These are phyloP conservation scores for Fusarium hostae DNA, from an alignment of 2,329 filamentous ascomycete genomes.

Conservation along the genomic window DNA sequence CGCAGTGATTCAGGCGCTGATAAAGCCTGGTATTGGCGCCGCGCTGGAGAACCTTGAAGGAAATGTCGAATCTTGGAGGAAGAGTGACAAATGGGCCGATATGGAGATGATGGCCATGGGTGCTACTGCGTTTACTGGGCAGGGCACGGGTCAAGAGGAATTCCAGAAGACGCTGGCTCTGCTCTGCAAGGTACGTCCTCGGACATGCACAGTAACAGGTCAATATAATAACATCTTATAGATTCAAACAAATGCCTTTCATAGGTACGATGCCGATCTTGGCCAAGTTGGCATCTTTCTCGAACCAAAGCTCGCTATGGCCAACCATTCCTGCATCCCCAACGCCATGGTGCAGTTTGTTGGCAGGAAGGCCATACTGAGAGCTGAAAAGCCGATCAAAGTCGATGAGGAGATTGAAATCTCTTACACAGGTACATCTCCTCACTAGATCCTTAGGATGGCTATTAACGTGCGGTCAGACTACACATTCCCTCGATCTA, in stretches of 20 bases:
- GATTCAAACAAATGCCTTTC: constrained; percentile 72
- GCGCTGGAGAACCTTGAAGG: constrained; percentile 57
- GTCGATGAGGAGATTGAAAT: constrained; percentile 68
- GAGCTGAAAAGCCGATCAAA: constrained; percentile 61
- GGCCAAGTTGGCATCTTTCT: constrained; percentile 66
- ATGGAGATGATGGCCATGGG: constrained; percentile 61
- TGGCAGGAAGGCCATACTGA: constrained; percentile 62
- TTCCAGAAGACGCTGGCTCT: constrained; percentile 57
- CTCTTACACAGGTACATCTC: constrained; percentile 66
- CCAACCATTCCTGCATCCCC: constrained; percentile 71
- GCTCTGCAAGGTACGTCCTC: constrained; percentile 63
- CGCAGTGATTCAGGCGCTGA: constrained; percentile 62
- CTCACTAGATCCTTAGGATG: neutral
- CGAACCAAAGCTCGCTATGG: constrained; percentile 66
- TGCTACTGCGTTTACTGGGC: constrained; percentile 55
- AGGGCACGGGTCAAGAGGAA: constrained; percentile 50
- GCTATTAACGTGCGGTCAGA: constrained; percentile 50
- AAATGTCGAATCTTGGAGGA: constrained; percentile 56
- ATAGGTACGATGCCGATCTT: constrained; percentile 63
- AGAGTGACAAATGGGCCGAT: constrained; percentile 56
- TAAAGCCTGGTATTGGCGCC: constrained; percentile 50
- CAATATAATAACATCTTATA: constrained; percentile 42
- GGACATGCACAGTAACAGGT: neutral
- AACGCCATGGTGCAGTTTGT: constrained; percentile 68
- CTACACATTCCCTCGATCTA: constrained; percentile 56